Evolutionary conservation across 1,139 yeast species (phyloP).

Genomic region (Blastobotrys ciferrii): DNA sequence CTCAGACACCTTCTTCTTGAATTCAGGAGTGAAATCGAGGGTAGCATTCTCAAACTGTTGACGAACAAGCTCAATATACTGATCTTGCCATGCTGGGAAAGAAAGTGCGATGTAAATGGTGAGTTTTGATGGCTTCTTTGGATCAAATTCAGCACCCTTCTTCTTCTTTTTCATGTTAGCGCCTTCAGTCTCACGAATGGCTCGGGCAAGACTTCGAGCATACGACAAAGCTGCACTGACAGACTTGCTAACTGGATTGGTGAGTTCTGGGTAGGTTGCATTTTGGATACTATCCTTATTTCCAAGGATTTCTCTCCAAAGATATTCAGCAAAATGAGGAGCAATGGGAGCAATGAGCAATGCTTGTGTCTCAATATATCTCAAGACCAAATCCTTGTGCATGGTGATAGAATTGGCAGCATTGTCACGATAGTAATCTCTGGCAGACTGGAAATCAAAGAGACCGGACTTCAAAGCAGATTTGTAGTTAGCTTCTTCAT

Average conservation of each 20-base stretch:
- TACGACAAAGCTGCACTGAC: constrained; percentile 70
- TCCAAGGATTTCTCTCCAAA: constrained; percentile 79
- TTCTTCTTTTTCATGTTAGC: constrained; percentile 86
- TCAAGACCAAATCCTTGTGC: constrained; percentile 79
- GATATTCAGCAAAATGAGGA: constrained; percentile 91
- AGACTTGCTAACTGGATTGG: constrained; percentile 60
- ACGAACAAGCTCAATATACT: constrained; percentile 79
- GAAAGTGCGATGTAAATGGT: constrained; percentile 70
- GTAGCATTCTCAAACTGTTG: constrained; percentile 58
- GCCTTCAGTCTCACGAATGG: constrained; percentile 92
- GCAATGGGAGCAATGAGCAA: constrained; percentile 87
- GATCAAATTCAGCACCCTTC: constrained; percentile 70
- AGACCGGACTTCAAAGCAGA: constrained; percentile 86
- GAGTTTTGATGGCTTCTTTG: constrained; percentile 67
- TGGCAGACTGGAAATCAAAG: constrained; percentile 89
- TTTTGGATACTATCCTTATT: constrained; percentile 58
- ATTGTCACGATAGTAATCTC: constrained; percentile 94
- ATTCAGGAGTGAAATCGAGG: constrained; percentile 36
- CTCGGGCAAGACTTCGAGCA: constrained; percentile 71
- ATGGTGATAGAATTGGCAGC: constrained; percentile 56
- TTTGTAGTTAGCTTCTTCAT: constrained; percentile 74
- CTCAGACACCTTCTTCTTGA: constrained; percentile 40
- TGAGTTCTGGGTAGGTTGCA: constrained; percentile 74
- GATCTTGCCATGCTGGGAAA: constrained; percentile 97
- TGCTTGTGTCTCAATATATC: constrained; percentile 82